These are phyloP conservation scores for Mycena leptocephala DNA, from an alignment of 768 basidiomycete genomes.

Conservation along the genomic window DNA sequence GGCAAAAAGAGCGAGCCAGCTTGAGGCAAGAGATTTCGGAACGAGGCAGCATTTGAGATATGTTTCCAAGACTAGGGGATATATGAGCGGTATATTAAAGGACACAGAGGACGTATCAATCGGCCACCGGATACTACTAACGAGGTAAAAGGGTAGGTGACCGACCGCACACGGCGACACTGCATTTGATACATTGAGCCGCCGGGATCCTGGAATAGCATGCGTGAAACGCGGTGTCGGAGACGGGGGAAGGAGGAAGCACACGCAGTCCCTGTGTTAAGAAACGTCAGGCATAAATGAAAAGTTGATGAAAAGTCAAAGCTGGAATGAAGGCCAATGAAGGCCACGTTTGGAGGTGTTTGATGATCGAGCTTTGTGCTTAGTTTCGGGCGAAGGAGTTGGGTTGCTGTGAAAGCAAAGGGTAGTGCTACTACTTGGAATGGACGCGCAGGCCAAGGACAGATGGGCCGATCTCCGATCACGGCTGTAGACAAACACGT, in stretches of 20 bases:
- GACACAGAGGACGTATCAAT: background rate
- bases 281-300: background rate
- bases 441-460: too few species aligned
- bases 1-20: background rate
- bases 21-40: background rate
- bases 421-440: background rate
- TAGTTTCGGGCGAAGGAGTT: background rate
- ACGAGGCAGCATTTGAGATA: background rate
- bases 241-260: background rate
- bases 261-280: conserved; percentile 3
- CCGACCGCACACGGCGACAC: background rate
- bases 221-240: background rate
- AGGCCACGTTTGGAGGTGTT: conserved; percentile 1
- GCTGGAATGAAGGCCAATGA: background rate
- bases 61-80: background rate
- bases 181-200: too few species aligned
- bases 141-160: background rate
- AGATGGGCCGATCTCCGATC: too few species aligned
- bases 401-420: background rate
- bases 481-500: too few species aligned
- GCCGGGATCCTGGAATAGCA: background rate
- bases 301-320: conserved; percentile 3
- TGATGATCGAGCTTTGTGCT: background rate
- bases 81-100: background rate
- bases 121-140: background rate